Percentiles rank a stretch among this genome's conserved stretches.
Evolutionary conservation across 768 basidiomycete species (phyloP).

Genomic region (Peribolospora kevripleyi): DNA sequence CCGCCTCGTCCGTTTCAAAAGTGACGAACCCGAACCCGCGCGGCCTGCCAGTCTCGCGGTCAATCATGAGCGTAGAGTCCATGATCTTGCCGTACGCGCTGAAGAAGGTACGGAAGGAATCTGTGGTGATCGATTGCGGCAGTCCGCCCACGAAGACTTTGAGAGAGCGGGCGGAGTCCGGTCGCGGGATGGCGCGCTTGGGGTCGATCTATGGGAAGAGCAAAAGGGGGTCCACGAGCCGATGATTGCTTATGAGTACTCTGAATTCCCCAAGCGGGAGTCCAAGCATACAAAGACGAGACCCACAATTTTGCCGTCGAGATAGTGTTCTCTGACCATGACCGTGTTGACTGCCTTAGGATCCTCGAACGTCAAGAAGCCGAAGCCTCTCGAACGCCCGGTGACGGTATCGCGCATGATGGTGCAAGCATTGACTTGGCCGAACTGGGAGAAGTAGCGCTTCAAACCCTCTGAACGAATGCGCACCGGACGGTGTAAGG

Average conservation of each 20-base stretch:
- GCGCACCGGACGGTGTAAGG: conserved; percentile 34
- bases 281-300: background rate
- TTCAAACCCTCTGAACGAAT: conserved; percentile 24
- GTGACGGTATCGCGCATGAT: conserved; percentile 86
- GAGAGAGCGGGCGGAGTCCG: conserved; percentile 59
- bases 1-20: conserved; percentile 63
- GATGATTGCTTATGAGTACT: no score
- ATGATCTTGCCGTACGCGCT: conserved; percentile 83
- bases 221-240: background rate
- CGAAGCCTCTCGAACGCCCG: conserved; percentile 87
- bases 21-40: conserved; percentile 98
- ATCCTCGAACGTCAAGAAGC: conserved; percentile 87
- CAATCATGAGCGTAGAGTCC: conserved; percentile 96
- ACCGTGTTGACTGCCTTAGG: conserved; percentile 82
- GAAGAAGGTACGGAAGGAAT: conserved; percentile 80
- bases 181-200: conserved; percentile 91
- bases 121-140: conserved; percentile 72
- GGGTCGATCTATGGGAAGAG: conserved; percentile 63
- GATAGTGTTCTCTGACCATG: conserved; percentile 77
- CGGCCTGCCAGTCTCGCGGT: conserved; percentile 77
- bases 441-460: conserved; percentile 85
- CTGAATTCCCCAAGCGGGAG: background rate
- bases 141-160: conserved; percentile 93
- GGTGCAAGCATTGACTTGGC: conserved; percentile 86
- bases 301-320: conserved; percentile 93